phyloP scores from a whole-genome alignment of 495 filamentous ascomycete species.

The Aspergillus conjunctus region DNA sequence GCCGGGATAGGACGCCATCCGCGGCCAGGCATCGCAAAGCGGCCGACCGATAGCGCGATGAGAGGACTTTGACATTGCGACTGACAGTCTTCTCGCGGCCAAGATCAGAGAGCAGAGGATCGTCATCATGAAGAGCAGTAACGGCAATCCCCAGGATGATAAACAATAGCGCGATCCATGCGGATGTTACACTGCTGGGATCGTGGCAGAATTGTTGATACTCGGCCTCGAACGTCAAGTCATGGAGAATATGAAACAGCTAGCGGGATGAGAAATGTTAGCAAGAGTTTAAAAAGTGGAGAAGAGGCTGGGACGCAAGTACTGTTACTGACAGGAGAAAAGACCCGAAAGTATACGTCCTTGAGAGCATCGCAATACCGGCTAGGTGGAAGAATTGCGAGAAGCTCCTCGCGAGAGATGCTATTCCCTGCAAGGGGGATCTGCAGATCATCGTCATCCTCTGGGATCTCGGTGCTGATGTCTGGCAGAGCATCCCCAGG shows the following conservation, averaged over 20 bases:
- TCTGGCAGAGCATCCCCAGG: constrained; percentile 34
- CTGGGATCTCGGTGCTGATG: constrained; percentile 36
- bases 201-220: constrained; percentile 50
- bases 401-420: constrained; percentile 34
- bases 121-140: constrained; percentile 48
- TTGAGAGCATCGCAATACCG: constrained; percentile 44
- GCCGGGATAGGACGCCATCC: constrained; percentile 45
- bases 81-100: constrained; percentile 44
- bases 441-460: constrained; percentile 42
- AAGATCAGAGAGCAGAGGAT: constrained; percentile 44
- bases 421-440: constrained; percentile 36
- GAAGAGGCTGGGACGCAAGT: not conserved
- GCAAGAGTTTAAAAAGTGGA: not conserved
- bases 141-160: constrained; percentile 47
- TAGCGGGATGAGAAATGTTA: constrained; percentile 6
- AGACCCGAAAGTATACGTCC: constrained; percentile 44
- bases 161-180: constrained; percentile 51
- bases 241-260: constrained; percentile 51
- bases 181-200: constrained; percentile 40
- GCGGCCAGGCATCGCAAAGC: constrained; percentile 48
- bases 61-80: constrained; percentile 45
- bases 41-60: constrained; percentile 47
- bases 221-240: constrained; percentile 50
- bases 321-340: constrained; percentile 38
- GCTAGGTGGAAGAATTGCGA: constrained; percentile 41